These are phyloP conservation scores for Hydnomerulius pinastri DNA, from an alignment of 768 basidiomycete species.

Conservation along the genomic window DNA sequence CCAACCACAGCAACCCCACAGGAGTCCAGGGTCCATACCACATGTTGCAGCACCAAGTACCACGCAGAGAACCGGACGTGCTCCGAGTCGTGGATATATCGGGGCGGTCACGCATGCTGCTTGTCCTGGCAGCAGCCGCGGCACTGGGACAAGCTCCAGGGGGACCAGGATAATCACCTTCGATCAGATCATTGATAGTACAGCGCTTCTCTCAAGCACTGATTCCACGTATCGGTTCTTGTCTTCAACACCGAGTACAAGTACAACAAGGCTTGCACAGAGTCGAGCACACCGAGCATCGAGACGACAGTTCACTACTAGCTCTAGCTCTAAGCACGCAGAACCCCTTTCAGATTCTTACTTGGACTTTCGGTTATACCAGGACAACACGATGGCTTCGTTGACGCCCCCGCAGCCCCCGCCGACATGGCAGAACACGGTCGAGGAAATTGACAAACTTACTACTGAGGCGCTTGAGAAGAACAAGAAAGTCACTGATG, in stretches of 20 bases:
- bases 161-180: background rate
- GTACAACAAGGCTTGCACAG: background rate
- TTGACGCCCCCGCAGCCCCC: slow-evolving; percentile 66
- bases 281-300: background rate
- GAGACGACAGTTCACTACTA: background rate
- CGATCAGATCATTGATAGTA: background rate
- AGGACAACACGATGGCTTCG: slow-evolving; percentile 41
- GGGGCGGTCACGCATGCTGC: background rate
- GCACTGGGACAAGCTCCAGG: background rate
- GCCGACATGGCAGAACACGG: slow-evolving; percentile 65
- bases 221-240: background rate
- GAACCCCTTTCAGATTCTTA: background rate
- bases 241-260: background rate
- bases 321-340: slow-evolving; percentile 3
- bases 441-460: slow-evolving; percentile 56
- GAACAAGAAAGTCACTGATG: slow-evolving; percentile 57
- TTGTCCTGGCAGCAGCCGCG: too few relatives aligned
- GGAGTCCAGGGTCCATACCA: background rate
- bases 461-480: slow-evolving; percentile 61
- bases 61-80: background rate
- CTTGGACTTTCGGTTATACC: background rate
- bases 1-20: background rate
- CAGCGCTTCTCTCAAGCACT: background rate
- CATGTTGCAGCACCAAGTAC: background rate
- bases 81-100: background rate